A percentile compares a stretch with the other conserved stretches of the same genome.
Evolutionary conservation across 352 stramenopile species (phyloP).

Genomic region (Blastocystis sp.): DNA sequence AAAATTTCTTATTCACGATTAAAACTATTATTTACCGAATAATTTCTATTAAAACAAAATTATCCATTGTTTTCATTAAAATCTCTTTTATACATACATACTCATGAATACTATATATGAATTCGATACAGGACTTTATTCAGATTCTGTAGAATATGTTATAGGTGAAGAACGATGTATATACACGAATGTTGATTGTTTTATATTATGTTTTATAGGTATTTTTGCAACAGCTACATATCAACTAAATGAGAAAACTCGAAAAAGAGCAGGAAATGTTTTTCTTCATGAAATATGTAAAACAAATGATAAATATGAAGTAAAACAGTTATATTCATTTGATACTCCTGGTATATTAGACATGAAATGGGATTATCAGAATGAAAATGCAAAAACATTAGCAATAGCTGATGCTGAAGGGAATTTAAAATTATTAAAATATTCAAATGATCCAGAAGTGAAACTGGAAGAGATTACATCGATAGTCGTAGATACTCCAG

Average conservation of each 20-base stretch:
- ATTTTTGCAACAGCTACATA: conserved; percentile 31
- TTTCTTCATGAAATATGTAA: conserved; percentile 18
- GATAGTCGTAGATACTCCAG: conserved; percentile 4
- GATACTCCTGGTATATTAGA: conserved; percentile 15
- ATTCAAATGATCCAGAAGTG: not conserved
- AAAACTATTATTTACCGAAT: no score
- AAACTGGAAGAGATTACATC: not conserved
- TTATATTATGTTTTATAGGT: conserved; percentile 18
- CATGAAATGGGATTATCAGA: conserved; percentile 34
- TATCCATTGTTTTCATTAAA: no score
- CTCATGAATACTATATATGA: conserved; percentile 34
- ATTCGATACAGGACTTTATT: conserved; percentile 14
- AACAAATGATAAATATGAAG: not conserved
- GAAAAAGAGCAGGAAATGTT: conserved; percentile 10
- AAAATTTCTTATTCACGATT: no score
- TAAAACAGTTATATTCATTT: not conserved
- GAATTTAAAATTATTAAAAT: not conserved
- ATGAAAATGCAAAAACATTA: not conserved
- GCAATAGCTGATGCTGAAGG: conserved; percentile 24
- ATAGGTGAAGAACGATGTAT: conserved; percentile 23
- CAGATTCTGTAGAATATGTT: conserved; percentile 25
- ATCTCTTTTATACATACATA: no score
- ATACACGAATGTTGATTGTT: not conserved
- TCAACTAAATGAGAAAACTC: conserved; percentile 25
- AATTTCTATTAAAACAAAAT: no score